phyloP scores from a whole-genome alignment of 805 yeast species.

The Candida ficus region DNA sequence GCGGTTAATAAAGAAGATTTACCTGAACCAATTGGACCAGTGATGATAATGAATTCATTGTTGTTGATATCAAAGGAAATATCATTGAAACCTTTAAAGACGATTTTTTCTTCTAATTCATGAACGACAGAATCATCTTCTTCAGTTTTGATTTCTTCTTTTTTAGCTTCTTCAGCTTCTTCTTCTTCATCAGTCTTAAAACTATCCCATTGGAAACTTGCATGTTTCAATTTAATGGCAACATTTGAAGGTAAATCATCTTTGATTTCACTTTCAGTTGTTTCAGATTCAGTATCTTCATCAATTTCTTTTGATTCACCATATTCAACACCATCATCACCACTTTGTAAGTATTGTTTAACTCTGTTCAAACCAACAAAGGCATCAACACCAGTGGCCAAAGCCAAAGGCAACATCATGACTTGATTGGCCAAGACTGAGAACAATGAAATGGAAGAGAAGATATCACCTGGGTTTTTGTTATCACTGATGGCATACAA shows the following conservation, averaged over 20 bases:
- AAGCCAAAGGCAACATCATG: conserved; percentile 64
- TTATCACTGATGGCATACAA: conserved; percentile 33
- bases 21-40: conserved; percentile 78
- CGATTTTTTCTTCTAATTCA: conserved; percentile 15
- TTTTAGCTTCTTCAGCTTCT: conserved; percentile 3
- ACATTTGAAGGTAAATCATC: conserved; percentile 21
- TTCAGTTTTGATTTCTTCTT: conserved; percentile 21
- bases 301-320: conserved; percentile 33
- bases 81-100: conserved; percentile 43
- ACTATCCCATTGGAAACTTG: conserved; percentile 64
- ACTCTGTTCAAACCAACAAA: conserved; percentile 55
- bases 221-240: conserved; percentile 49
- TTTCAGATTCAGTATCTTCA: conserved; percentile 26
- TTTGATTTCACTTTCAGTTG: too few relatives aligned
- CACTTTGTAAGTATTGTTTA: conserved; percentile 45
- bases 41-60: conserved; percentile 66
- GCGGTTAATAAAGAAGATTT: conserved; percentile 67
- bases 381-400: conserved; percentile 66
- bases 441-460: conserved; percentile 67
- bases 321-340: conserved; percentile 30
- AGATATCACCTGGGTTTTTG: conserved; percentile 54
- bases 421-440: conserved; percentile 56
- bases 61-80: conserved; percentile 43
- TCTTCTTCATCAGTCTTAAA: conserved; percentile 29
- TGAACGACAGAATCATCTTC: conserved; percentile 8